Conservation (phyloP, 371 early-diverging fungal genomes). For the Mucor saturninus region DNA sequence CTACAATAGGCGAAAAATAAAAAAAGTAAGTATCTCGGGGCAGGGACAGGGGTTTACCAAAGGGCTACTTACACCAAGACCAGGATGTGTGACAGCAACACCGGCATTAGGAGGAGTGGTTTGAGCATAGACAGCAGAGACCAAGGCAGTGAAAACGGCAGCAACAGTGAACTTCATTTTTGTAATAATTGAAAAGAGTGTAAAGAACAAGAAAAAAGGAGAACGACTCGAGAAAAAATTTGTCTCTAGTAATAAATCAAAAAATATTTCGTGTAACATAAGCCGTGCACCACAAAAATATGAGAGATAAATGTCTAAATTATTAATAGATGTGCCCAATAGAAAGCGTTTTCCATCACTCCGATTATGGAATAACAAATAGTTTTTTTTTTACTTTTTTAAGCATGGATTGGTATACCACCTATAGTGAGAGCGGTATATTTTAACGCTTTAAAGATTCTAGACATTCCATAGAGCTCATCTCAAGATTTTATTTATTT, state of each 20-base stretch:
- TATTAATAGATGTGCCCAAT: conserved; percentile 10
- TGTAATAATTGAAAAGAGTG: neutral
- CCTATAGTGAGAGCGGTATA: too few species aligned
- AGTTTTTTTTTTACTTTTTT: neutral
- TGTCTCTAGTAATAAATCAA: conserved; percentile 11
- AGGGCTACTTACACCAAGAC: conserved; percentile 34
- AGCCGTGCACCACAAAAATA: conserved; percentile 20
- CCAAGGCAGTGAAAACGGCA: conserved; percentile 22
- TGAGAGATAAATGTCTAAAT: too few species aligned
- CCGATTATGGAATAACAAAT: neutral
- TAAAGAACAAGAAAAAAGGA: conserved; percentile 2
- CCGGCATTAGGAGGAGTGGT: conserved; percentile 23
- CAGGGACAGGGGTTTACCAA: neutral
- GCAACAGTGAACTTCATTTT: conserved; percentile 27
- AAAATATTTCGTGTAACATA: conserved; percentile 15
- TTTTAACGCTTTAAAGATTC: too few species aligned
- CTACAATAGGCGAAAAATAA: conserved; percentile 19
- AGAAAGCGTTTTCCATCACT: neutral
- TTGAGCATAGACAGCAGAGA: conserved; percentile 18
- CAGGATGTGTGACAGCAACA: conserved; percentile 35
- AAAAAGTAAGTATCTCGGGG: neutral
- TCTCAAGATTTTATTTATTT: too few species aligned
- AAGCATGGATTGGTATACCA: too few species aligned
- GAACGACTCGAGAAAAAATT: neutral
- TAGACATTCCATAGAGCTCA: too few species aligned